Evolutionary conservation across 2,329 filamentous ascomycete genomes (phyloP), one percentile per base, ranked within the genome.

Genomic region (Grosmannia penicillata): DNA sequence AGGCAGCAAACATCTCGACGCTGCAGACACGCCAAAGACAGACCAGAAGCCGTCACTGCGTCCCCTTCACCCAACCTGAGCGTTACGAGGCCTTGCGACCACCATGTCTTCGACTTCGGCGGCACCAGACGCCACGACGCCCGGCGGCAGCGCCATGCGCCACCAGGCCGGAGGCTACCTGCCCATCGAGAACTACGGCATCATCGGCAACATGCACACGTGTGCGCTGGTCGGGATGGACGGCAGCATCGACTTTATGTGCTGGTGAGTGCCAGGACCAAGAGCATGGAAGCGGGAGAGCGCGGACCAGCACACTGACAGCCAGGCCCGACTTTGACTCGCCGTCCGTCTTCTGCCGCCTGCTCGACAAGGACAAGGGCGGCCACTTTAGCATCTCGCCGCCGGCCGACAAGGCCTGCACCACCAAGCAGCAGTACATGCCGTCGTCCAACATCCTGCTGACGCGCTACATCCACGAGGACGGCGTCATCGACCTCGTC

Each of bases 151-250:
- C 43, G 43, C 51, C 34, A 42, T 56, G 53, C 60, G 53, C 51
- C 54, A 36, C 30, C 46, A 47, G 3, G 38, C 46, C 19, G 59
- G 56, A 11, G 70, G 68, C 24, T 74, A 73, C 48, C 61, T 72
- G 22, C 69, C 70, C 33, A 81, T 84, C 46, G 80, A 85, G 52
- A 73, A 85, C 56, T 85, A 85, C 64, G 81, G 81, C 39, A 69
- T 86, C 56, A 82, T 86, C 49, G 81, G 81, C 19, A 84, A 85
- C 51, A 83, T 86, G 79, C 70, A 77, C 49, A 86, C 80, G 1
- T 82, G 78, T 59, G 79, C 80, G 13, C 61, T 84, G n/a, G 68
- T 82, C 18, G 79, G 77, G 46, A 80, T 81, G 51, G 75, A 80
- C 50, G 80, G 80, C 19, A 79, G 78, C 46, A 57, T 86, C 41